Base-by-base conservation (phyloP, 2,329 filamentous ascomycete species). In the Balansia obtecta region DNA sequence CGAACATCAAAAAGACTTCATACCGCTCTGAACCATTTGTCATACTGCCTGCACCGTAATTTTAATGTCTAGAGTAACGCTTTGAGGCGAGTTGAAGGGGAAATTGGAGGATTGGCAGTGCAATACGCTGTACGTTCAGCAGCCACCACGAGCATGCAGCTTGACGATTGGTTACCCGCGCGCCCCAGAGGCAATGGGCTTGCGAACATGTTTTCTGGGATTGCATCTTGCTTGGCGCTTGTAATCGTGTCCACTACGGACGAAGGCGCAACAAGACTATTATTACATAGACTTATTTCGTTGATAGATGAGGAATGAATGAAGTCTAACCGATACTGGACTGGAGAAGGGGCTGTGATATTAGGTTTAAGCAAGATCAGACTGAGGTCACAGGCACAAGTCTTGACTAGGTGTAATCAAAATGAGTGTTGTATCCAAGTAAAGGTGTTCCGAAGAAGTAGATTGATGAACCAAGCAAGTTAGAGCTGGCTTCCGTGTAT, bases 1-100 rank as follows among this genome's bases (percentile, higher is more conserved):
- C 62, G 70, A 74, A 51, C 70, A 75, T 57, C 72, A 78, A 58
- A 74, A 75, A 63, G 80, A 84, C 62, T 85, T 75, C 59, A 77
- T 85, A 63, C 60, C 62, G 45, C 61, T 71, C 48, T 71, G 48
- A 50, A 46, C 18, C n/a, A 5, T 32, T 13, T 15, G 22, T 4
- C 8, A 44, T 46, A 27, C 46, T 48, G 22, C 38, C 38, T 20
- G 20, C 20, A 44, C 30, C 18, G 47, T 49, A 49, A 49, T 49
- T 49, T 41, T 41, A n/a, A 41, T 41, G 20, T 16, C 39, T n/a
- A 15, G 34, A 37, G 27, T 27, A 27, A 27, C 4, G 27, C 4
- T 37, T 37, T 37, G 15, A 41, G 4, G 39, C 39, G 2, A 2
- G 39, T 13, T 20, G 20, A 6, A 5, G n/a, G 13, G 39, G 39